These are phyloP conservation scores for Hippophae rhamnoides DNA, from an alignment of 306 rosid species.

Conservation along the genomic window DNA sequence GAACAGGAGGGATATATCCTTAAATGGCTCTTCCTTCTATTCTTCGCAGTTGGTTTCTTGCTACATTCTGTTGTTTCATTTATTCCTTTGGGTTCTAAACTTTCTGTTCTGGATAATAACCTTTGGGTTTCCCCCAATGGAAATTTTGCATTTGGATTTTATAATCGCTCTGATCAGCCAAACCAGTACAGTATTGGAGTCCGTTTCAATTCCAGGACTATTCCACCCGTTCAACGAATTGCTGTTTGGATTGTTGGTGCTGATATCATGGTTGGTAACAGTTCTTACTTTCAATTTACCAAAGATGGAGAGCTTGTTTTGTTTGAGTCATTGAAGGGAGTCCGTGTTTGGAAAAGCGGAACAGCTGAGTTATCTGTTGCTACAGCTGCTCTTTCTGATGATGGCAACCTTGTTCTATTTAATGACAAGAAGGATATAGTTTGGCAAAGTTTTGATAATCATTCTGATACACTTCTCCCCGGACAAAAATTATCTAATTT, in stretches of 20 bases:
- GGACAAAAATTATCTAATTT: slow-evolving; percentile 49
- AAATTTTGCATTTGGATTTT: slow-evolving; percentile 69
- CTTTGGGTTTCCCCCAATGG: slow-evolving; percentile 65
- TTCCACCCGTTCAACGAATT: slow-evolving; percentile 36
- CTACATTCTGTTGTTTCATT: slow-evolving; percentile 32
- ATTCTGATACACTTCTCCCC: slow-evolving; percentile 71
- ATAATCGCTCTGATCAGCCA: slow-evolving; percentile 38
- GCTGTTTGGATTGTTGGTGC: slow-evolving; percentile 69
- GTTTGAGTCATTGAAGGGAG: slow-evolving; percentile 40
- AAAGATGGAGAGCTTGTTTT: slow-evolving; percentile 47
- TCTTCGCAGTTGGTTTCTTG: slow-evolving; percentile 30
- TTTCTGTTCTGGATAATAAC: slow-evolving; percentile 36
- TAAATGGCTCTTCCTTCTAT: slow-evolving; percentile 29
- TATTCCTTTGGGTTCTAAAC: slow-evolving; percentile 62
- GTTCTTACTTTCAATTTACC: slow-evolving; percentile 50
- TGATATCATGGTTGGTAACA: slow-evolving; percentile 37
- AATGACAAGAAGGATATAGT: slow-evolving; percentile 29
- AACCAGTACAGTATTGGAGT: slow-evolving; percentile 50
- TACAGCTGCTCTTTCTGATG: slow-evolving; percentile 49
- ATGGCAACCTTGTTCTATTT: slow-evolving; percentile 65
- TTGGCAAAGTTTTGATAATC: slow-evolving; percentile 72
- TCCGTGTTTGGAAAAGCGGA: slow-evolving; percentile 37
- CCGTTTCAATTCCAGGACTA: slow-evolving; percentile 51
- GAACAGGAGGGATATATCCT: slow-evolving; percentile 23
- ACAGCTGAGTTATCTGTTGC: slow-evolving; percentile 35